phyloP scores from a whole-genome alignment of 2,329 filamentous ascomycete species.

The Ophiostoma himal-ulmi region DNA sequence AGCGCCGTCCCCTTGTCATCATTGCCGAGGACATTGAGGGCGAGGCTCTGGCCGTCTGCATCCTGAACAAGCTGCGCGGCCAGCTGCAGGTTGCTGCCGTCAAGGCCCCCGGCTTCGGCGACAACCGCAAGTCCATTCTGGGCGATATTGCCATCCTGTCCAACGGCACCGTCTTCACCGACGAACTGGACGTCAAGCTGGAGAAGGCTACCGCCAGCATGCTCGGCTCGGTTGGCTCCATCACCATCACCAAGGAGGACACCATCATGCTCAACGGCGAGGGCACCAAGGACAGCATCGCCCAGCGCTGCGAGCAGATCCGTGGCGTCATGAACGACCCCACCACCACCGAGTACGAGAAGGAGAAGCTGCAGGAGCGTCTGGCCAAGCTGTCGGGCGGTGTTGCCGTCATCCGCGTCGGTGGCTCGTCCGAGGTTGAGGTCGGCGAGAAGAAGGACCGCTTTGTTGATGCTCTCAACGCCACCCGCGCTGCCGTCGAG shows the following conservation, averaged over 20 bases:
- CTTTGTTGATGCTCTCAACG: conserved; percentile 96
- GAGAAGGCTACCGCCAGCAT: conserved; percentile 95
- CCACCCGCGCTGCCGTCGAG: conserved; percentile 95
- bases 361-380: conserved; percentile 99
- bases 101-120: conserved; percentile 98
- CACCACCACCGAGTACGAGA: conserved; percentile 96
- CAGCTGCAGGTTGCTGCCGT: conserved; percentile 98
- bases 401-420: conserved; percentile 99
- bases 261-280: conserved; percentile 98
- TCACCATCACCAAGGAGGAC: conserved; percentile 99
- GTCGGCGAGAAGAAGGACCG: conserved; percentile 99
- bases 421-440: conserved; percentile 95
- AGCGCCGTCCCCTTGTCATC: conserved; percentile 92
- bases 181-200: conserved; percentile 97
- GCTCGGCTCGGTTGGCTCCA: conserved; percentile 94
- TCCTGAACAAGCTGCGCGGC: conserved; percentile 99
- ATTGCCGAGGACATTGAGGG: conserved; percentile 99
- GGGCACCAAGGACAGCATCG: conserved; percentile 86
- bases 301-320: conserved; percentile 98
- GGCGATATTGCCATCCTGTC: conserved; percentile 93
- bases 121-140: conserved; percentile 99
- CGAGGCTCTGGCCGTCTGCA: conserved; percentile 96
- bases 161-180: conserved; percentile 95
- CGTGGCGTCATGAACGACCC: conserved; percentile 93
- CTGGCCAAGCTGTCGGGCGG: conserved; percentile 98